Evolutionary conservation across 2,329 filamentous ascomycete genomes (phyloP), one percentile per base, ranked within the genome.

Genomic region (Calonectria pauciramosa): DNA sequence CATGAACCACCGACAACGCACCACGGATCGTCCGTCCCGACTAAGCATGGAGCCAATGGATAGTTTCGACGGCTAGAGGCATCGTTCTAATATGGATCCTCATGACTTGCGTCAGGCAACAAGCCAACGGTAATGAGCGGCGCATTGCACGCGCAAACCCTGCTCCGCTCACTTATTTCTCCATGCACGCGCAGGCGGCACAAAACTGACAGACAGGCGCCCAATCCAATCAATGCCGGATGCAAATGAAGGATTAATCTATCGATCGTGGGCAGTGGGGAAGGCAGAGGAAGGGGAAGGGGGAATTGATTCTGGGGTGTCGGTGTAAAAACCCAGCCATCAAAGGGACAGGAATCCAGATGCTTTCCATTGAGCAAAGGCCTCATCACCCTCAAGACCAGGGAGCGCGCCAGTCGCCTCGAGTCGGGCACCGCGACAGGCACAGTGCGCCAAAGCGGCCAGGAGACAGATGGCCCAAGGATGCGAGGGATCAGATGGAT

Each of bases 1-100:
- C 71, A 73, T 73, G 47, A 73, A 73, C 71, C 71, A 73, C 59
- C 66, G 38, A 56, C 66, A 73, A 59, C 49, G 65, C 71, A 69
- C 71, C 71, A 73, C 71, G 64, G 52, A 60, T 68, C 70, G 52
- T 56, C 54, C 34, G 70, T 47, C 47, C 64, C 54, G 59, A n/a
- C 54, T 52, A 63, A 60, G 26, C 28, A 68, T 26, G 52, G 63
- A 63, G 26, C 60, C 64, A 72, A 59, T 54, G 34, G 28, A 51
- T 65, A 54, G 34, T 38, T 59, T 68, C 20, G 23, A 59, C 51
- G 44, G 54, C 51, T 44, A 36, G 41, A 68, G 28, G 44, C 44
- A 54, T 68, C 44, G 44, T 28, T 64, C 64, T 54, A 72, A 68
- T 68, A 68, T 44, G 54, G 70, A 56, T 68, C 65, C 70, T 73